These are phyloP conservation scores for Phaeosphaeria sp. DNA, from an alignment of 2,329 filamentous ascomycete genomes.

Conservation along the genomic window DNA sequence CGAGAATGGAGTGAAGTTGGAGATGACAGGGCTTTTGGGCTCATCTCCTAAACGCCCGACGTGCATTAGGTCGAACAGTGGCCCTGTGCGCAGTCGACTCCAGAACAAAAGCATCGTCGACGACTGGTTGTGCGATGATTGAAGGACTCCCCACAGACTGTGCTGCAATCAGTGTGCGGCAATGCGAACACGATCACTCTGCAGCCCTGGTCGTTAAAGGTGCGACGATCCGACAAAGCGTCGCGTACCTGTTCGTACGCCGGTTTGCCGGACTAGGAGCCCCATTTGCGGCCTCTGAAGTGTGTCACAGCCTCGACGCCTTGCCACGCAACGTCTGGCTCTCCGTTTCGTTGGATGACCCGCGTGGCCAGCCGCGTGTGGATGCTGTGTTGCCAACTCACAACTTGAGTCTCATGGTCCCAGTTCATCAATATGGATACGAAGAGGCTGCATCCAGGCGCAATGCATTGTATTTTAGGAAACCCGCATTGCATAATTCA, in stretches of 20 bases:
- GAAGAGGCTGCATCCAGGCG: slow-evolving; percentile 32
- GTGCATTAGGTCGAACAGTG: slow-evolving; percentile 47
- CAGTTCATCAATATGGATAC: slow-evolving; percentile 33
- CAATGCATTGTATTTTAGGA: slow-evolving; percentile 37
- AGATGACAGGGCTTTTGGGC: slow-evolving; percentile 32
- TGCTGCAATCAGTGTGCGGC: slow-evolving; percentile 31
- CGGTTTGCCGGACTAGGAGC: slow-evolving; percentile 27
- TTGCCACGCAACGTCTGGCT: slow-evolving; percentile 33
- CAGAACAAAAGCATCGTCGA: slow-evolving; percentile 28
- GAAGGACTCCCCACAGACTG: slow-evolving; percentile 28
- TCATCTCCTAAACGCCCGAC: slow-evolving; percentile 40
- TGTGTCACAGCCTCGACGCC: slow-evolving; percentile 31
- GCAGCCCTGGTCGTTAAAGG: slow-evolving; percentile 29
- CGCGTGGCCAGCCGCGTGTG: slow-evolving; percentile 28
- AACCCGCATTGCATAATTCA: slow-evolving; percentile 27
- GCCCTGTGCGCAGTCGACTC: slow-evolving; percentile 43
- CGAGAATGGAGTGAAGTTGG: slow-evolving; percentile 32
- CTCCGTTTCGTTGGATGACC: slow-evolving; percentile 19
- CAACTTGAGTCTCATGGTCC: slow-evolving; percentile 26
- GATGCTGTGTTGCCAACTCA: slow-evolving; percentile 32
- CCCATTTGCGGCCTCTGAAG: slow-evolving; percentile 16
- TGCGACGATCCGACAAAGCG: slow-evolving; percentile 33
- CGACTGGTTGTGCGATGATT: slow-evolving; percentile 24
- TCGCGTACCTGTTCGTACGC: slow-evolving; percentile 14
- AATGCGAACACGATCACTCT: slow-evolving; percentile 38